Conservation (phyloP, 2,329 filamentous ascomycete genomes). For the Aspergillus sp. region DNA sequence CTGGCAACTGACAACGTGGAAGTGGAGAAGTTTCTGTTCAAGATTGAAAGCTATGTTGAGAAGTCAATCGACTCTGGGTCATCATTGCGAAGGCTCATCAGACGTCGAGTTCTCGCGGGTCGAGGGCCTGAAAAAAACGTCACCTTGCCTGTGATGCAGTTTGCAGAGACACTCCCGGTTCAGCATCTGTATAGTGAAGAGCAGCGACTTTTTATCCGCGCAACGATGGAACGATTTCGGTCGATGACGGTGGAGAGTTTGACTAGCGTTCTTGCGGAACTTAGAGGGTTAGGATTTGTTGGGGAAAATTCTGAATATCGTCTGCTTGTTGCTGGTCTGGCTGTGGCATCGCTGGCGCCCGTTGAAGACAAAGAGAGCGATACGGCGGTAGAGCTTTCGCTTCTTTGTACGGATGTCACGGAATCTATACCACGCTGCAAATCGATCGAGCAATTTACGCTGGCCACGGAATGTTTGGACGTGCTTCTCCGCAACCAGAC, state of each 20-base stretch:
- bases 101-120: constrained; percentile 29
- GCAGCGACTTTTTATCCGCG: constrained; percentile 32
- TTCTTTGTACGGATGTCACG: constrained; percentile 30
- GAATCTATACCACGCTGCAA: constrained; percentile 23
- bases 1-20: constrained; percentile 28
- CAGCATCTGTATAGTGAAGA: constrained; percentile 33
- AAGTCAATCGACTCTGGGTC: constrained; percentile 27
- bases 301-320: constrained; percentile 25
- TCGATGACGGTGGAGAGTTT: constrained; percentile 26
- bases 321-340: constrained; percentile 33
- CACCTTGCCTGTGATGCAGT: constrained; percentile 25
- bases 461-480: constrained; percentile 36
- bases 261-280: constrained; percentile 25
- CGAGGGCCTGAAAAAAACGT: constrained; percentile 22
- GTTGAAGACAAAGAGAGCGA: constrained; percentile 35
- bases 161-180: constrained; percentile 29
- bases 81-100: constrained; percentile 23
- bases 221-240: constrained; percentile 29
- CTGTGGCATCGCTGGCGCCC: constrained; percentile 25
- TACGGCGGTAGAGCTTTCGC: constrained; percentile 30
- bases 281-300: constrained; percentile 24
- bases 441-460: constrained; percentile 35
- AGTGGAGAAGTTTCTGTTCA: constrained; percentile 29
- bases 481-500: constrained; percentile 37
- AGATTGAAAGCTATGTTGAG: constrained; percentile 32